Evolutionary conservation across 202 grass and related monocot species (phyloP), one percentile per base, ranked within the genome.

Genomic region (Thinopyrum obtusiflorum): DNA sequence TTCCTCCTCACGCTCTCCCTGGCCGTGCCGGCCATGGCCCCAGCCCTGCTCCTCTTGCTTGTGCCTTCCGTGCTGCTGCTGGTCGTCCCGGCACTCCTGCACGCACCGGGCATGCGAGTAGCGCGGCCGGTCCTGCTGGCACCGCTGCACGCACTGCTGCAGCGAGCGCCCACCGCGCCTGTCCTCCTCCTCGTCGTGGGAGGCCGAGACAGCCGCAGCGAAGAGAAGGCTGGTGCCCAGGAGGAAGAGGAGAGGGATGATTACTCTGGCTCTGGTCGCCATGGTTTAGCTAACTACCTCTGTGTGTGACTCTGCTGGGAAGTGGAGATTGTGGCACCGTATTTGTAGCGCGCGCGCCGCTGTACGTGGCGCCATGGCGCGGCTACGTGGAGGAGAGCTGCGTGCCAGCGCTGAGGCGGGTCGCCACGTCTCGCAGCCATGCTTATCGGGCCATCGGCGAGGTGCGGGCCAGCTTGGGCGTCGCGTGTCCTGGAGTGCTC

Each of bases 291-390:
- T 44, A 42, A 32, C 31, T 44, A 3, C 0, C 36, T 44, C 40
- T 18, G 51, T 55, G 47, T 51, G 47, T 51, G 47, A 0, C 5
- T 6, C 7, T 74, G 71, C 71, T 29, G 71, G 71, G 8, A 51
- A 29, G 0, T 51, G 71, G 71, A 74, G 25, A 0, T 11, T 1
- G 42, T 1, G 4, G 8, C 70, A 46, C 37, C 14, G 42, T 74
- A 74, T 49, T 51, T 74, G 28, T 51, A 55, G 26, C 47, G 6
- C 42, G 42, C 15, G 25, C 10, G 21, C 11, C 4, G 6, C 68
- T 33, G 89, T 81, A 91, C 92, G 89, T 94, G 92, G 84, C 89
- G 27, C 13, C 7, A 4, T 51, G 71, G 71, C 42, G 80, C 81
- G 78, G 69, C 51, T 55, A 90, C 86, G 89, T 94, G 85, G 84